phyloP scores from a whole-genome alignment of 805 yeast species.

The Candida sonorensis region DNA sequence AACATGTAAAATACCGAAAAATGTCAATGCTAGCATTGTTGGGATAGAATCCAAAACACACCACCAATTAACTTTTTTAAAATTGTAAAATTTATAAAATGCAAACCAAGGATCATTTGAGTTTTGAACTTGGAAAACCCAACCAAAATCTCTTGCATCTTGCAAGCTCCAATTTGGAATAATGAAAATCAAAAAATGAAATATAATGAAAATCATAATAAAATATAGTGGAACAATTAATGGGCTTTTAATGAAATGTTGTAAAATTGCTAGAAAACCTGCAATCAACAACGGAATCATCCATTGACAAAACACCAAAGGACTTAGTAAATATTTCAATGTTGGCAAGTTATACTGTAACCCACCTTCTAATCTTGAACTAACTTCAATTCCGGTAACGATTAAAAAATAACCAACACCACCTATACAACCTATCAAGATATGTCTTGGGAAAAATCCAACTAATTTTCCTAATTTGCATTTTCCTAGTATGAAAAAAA shows the following conservation, averaged over 20 bases:
- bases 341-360: constrained; percentile 58
- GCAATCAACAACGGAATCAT: constrained; percentile 63
- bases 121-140: constrained; percentile 71
- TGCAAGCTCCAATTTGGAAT: constrained; percentile 62
- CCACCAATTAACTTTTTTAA: constrained; percentile 68
- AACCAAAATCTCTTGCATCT: constrained; percentile 64
- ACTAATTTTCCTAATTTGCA: constrained; percentile 78
- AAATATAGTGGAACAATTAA: constrained; percentile 77
- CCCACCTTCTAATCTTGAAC: constrained; percentile 74
- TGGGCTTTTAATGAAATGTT: constrained; percentile 53
- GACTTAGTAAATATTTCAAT: constrained; percentile 37
- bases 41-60: constrained; percentile 67
- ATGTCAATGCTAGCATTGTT: constrained; percentile 91
- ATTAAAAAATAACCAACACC: constrained; percentile 94
- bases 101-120: constrained; percentile 82
- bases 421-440: constrained; percentile 94
- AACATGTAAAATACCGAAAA: constrained; percentile 92
- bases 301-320: constrained; percentile 55
- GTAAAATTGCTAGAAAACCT: constrained; percentile 49
- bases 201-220: constrained; percentile 58
- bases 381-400: constrained; percentile 86
- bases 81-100: constrained; percentile 69
- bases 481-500: constrained; percentile 71
- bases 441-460: constrained; percentile 94
- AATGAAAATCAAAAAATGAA: constrained; percentile 61